phyloP scores from a whole-genome alignment of 768 basidiomycete genomes.

The Suillus clintonianus region DNA sequence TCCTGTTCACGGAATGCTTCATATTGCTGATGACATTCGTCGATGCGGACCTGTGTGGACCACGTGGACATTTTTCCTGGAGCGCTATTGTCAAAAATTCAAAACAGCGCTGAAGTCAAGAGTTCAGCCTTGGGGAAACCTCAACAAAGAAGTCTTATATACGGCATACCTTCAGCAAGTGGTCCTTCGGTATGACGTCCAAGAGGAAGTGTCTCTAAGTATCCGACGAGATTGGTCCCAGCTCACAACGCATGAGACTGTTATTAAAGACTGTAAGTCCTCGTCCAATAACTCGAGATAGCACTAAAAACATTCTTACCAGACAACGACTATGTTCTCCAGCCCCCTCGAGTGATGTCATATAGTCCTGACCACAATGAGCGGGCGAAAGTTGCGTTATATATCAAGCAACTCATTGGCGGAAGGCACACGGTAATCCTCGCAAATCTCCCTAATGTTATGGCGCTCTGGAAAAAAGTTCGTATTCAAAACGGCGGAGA shows the following conservation, averaged over 20 bases:
- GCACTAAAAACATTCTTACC: background rate
- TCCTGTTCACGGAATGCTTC: slow-evolving; percentile 21
- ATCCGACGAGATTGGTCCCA: background rate
- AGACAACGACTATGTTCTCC: slow-evolving; percentile 9
- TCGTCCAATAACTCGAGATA: background rate
- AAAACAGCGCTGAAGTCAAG: slow-evolving; percentile 11
- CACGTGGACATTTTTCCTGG: slow-evolving; percentile 22
- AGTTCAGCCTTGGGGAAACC: slow-evolving; percentile 15
- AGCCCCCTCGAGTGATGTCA: slow-evolving; percentile 8
- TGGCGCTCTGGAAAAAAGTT: slow-evolving; percentile 27
- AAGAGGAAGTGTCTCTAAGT: slow-evolving; percentile 6
- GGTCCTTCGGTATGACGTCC: slow-evolving; percentile 1
- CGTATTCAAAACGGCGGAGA: slow-evolving; percentile 27
- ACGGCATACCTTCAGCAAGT: slow-evolving; percentile 9
- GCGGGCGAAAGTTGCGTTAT: background rate
- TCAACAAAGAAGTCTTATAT: slow-evolving; percentile 11
- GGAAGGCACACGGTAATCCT: background rate
- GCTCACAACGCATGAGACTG: slow-evolving; percentile 7
- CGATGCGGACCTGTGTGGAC: slow-evolving; percentile 19
- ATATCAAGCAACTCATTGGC: background rate
- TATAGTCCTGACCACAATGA: background rate
- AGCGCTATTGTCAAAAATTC: slow-evolving; percentile 19
- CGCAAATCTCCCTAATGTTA: background rate
- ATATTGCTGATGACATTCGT: slow-evolving; percentile 19
- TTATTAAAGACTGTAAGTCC: slow-evolving; percentile 9